These are phyloP conservation scores for Helicocarpus griseus DNA, from an alignment of 2,329 filamentous ascomycete species.

Conservation along the genomic window DNA sequence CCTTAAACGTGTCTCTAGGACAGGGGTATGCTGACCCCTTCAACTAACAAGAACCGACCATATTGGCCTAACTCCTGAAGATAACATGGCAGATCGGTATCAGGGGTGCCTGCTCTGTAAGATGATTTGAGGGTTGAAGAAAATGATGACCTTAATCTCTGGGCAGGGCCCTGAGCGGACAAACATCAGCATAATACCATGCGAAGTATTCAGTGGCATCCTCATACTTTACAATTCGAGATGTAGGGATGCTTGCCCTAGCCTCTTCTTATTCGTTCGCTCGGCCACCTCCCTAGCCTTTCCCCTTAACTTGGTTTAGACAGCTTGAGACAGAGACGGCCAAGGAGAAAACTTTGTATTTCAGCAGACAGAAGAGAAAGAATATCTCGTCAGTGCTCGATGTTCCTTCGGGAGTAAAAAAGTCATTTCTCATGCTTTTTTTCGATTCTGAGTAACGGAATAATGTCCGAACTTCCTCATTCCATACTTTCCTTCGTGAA, in stretches of 20 bases:
- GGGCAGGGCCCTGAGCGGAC: neutral
- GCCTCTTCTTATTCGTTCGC: neutral
- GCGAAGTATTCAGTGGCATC: neutral
- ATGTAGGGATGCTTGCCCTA: neutral
- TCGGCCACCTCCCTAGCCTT: neutral
- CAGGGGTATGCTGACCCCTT: neutral
- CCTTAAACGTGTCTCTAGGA: neutral
- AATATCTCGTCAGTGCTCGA: too few relatives aligned
- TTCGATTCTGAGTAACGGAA: too few relatives aligned
- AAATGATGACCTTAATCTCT: neutral
- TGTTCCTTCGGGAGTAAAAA: too few relatives aligned
- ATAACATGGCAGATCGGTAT: neutral
- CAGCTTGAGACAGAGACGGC: too few relatives aligned
- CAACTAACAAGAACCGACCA: neutral
- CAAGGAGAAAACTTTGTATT: too few relatives aligned
- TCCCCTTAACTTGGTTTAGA: too few relatives aligned
- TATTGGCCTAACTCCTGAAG: neutral
- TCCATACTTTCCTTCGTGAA: too few relatives aligned
- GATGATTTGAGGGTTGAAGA: too few relatives aligned
- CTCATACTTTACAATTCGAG: neutral
- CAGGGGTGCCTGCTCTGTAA: neutral
- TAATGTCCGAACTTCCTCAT: too few relatives aligned
- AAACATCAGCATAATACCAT: neutral
- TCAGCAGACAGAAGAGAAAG: too few relatives aligned
- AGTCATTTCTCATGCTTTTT: too few relatives aligned